Conservation (phyloP, 2,329 filamentous ascomycete species). For the Xylariales sp. region DNA sequence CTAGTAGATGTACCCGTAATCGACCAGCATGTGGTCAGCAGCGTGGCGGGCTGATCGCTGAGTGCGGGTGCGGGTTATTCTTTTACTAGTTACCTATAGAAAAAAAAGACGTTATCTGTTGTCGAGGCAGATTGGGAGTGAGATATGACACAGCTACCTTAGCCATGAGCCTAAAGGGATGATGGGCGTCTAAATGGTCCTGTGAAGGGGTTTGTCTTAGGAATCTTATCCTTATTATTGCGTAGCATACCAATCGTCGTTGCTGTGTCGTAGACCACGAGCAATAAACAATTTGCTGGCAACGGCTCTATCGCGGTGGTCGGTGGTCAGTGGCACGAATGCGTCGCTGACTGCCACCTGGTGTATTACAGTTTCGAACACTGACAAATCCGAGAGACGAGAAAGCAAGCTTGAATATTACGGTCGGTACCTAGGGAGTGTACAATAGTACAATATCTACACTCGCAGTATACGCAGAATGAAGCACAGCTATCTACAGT, state of each 20-base stretch:
- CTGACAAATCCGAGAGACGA: constrained; percentile 27
- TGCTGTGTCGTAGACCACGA: constrained; percentile 10
- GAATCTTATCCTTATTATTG: constrained; percentile 17
- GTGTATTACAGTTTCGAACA: constrained; percentile 11
- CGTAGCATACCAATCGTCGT: constrained; percentile 26
- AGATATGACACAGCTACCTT: constrained; percentile 1
- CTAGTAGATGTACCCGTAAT: background rate
- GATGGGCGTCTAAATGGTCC: constrained; percentile 11
- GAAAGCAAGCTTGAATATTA: background rate
- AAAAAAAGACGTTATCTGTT: constrained; percentile 23
- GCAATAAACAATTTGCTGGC: constrained; percentile 31
- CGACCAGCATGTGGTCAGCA: constrained; percentile 24
- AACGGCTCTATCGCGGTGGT: constrained; percentile 3
- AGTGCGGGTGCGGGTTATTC: constrained; percentile 8
- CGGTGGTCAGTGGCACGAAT: constrained; percentile 13
- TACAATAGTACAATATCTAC: too few species aligned
- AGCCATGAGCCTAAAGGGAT: constrained; percentile 8
- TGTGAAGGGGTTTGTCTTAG: constrained; percentile 22
- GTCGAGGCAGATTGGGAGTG: constrained; percentile 8
- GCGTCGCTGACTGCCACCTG: background rate
- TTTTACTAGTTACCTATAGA: background rate
- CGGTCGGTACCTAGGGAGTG: too few species aligned
- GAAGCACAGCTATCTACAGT: too few species aligned
- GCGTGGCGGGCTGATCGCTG: constrained; percentile 15
- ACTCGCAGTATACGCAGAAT: background rate